phyloP scores from a whole-genome alignment of 257 asterid species.

The Nicotiana benthamiana region DNA sequence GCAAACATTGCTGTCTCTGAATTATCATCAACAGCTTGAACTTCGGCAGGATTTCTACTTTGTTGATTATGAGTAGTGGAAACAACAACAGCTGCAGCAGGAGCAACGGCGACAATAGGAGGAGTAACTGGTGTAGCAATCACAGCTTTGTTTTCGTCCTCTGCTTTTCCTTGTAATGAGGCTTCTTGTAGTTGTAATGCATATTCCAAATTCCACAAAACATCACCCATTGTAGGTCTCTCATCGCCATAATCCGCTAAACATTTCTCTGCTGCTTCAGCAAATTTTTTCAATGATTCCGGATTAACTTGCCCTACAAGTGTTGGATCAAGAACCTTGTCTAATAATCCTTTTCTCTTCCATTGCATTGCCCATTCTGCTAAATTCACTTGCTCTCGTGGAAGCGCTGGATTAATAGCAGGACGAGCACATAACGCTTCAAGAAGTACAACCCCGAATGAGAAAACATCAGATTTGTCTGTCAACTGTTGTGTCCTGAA shows the following conservation, averaged over 20 bases:
- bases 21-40: constrained; percentile 35
- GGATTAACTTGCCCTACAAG: constrained; percentile 14
- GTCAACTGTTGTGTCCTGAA: constrained; percentile 19
- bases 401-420: constrained; percentile 16
- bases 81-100: background rate
- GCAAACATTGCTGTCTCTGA: constrained; percentile 58
- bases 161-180: constrained; percentile 17
- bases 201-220: constrained; percentile 21
- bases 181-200: constrained; percentile 24
- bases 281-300: constrained; percentile 12
- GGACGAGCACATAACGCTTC: constrained; percentile 22
- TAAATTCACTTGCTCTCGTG: constrained; percentile 21
- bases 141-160: constrained; percentile 1
- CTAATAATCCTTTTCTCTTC: constrained; percentile 17
- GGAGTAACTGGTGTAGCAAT: background rate
- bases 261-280: constrained; percentile 19
- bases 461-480: constrained; percentile 21
- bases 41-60: constrained; percentile 8
- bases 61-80: background rate
- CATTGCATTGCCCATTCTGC: constrained; percentile 30
- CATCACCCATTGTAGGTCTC: constrained; percentile 22
- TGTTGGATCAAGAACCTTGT: constrained; percentile 16
- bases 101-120: background rate
- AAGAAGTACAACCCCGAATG: constrained; percentile 17
- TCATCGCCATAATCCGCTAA: constrained; percentile 18